Base-by-base conservation (phyloP, 257 asterid species). In the Avicennia marina region DNA sequence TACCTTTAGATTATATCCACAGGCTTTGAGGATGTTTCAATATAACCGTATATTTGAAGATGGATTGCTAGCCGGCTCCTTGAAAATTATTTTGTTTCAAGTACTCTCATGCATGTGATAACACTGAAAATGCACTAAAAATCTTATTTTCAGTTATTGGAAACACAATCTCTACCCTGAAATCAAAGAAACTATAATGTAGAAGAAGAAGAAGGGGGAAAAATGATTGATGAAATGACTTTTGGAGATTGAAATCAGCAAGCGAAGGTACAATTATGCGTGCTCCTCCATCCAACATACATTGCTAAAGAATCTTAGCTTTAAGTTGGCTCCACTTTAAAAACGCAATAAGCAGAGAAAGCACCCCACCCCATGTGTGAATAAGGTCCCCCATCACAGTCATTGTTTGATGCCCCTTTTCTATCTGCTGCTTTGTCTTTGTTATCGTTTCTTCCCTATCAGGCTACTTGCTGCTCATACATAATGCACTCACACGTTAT, bases 281-380 rank as follows among this genome's bases (percentile, higher is more conserved):
- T 85, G 89, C 72, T 67, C 83, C 61, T 86, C 95, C 95, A 80
- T 86, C 84, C 83, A 89, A 82, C 95, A 80, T 72, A 11, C 10
- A 73, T 73, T 80, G 90, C 82, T 60, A 71, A 70, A 70, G 94
- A 78, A 90, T 86, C 87, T 78, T 68, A 78, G 74, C 85, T 73
- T 78, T 81, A 66, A 72, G 74, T 66, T 79, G 95, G 84, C 86
- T 76, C 80, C 87, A 81, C 77, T 74, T 47, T 69, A 67, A 63
- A 63, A 68, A 72, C 52, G 63, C 65, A 72, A 49, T 46, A 40
- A 27, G 43, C 15, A 54, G 67, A 66, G 33, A 52, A 24, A 33
- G 54, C 40, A 64, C 83, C 83, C 90, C 93, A 76, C 90, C 80
- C 96, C 96, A 90, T 90, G 98, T 90, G 96, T 87, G 24, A 53